Conservation (phyloP, 176 grass and related monocot species). For the Carex cristatella region DNA sequence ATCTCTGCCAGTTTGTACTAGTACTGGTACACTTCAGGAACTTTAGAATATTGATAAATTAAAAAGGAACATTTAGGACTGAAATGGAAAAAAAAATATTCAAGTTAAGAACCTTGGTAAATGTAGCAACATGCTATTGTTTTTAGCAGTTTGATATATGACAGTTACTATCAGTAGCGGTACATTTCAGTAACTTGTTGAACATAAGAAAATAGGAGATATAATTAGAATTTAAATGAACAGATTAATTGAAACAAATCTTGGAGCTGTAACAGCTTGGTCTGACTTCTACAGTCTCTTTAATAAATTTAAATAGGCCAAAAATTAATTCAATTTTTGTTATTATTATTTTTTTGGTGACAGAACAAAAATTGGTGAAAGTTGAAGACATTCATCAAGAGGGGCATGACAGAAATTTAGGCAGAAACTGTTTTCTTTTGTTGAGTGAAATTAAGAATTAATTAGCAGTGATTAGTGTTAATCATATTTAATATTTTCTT, state of each 20-base stretch:
- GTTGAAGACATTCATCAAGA: not conserved
- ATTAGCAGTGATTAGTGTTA: not conserved
- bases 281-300: not conserved
- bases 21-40: not conserved
- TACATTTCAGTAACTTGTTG: not conserved
- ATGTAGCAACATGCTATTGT: not conserved
- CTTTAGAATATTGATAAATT: not conserved
- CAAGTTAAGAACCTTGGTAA: not conserved
- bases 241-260: not conserved
- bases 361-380: not conserved
- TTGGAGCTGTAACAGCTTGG: not conserved
- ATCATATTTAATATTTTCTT: not conserved
- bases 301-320: not conserved
- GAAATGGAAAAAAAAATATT: not conserved
- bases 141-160: not conserved
- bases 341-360: not conserved
- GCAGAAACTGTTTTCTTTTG: constrained; percentile 3
- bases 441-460: not conserved
- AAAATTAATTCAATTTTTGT: not conserved
- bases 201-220: not conserved
- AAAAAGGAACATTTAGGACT: not conserved
- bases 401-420: not conserved
- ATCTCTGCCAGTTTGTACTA: not conserved
- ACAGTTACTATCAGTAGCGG: not conserved
- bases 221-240: not conserved